Evolutionary conservation across 108 stramenopile species (phyloP).

Genomic region (Stephanodiscus triporus): DNA sequence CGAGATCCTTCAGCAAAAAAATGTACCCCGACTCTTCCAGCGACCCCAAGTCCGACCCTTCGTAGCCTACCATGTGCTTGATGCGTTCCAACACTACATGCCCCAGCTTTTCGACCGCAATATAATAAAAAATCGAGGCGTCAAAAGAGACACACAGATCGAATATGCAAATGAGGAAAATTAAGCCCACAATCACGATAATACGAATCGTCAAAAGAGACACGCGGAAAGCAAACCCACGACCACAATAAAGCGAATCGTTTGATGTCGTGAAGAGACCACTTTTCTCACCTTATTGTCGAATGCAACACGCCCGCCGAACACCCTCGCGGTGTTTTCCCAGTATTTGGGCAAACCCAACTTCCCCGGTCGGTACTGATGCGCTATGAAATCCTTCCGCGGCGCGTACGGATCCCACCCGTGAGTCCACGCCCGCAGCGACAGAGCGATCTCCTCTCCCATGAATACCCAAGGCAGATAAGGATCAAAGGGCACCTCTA

Average conservation of each 20-base stretch:
- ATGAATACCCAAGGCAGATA: slow-evolving; percentile 95
- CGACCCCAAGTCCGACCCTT: slow-evolving; percentile 42
- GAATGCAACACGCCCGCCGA: slow-evolving; percentile 64
- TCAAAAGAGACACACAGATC: no score
- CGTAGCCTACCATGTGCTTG: slow-evolving; percentile 78
- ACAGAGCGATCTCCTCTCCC: slow-evolving; percentile 95
- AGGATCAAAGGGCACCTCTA: slow-evolving; percentile 92
- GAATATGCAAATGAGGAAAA: no score
- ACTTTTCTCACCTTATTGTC: slow-evolving; percentile 26
- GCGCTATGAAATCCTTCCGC: slow-evolving; percentile 78
- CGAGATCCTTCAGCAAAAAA: slow-evolving; percentile 52
- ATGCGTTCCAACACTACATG: slow-evolving; percentile 67
- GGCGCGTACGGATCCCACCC: slow-evolving; percentile 96
- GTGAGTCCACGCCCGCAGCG: slow-evolving; percentile 82
- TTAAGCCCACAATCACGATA: no score
- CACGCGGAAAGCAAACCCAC: no score
- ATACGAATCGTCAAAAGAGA: no score
- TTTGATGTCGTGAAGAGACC: no score
- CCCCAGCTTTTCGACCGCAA: no score
- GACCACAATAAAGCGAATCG: no score
- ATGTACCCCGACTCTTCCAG: slow-evolving; percentile 40
- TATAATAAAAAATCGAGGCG: background rate
- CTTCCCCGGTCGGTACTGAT: slow-evolving; percentile 89
- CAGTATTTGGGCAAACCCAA: slow-evolving; percentile 93
- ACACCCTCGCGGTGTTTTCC: slow-evolving; percentile 85